Conservation (phyloP, 2,329 filamentous ascomycete species). For the Arthrobotrys iridis region DNA sequence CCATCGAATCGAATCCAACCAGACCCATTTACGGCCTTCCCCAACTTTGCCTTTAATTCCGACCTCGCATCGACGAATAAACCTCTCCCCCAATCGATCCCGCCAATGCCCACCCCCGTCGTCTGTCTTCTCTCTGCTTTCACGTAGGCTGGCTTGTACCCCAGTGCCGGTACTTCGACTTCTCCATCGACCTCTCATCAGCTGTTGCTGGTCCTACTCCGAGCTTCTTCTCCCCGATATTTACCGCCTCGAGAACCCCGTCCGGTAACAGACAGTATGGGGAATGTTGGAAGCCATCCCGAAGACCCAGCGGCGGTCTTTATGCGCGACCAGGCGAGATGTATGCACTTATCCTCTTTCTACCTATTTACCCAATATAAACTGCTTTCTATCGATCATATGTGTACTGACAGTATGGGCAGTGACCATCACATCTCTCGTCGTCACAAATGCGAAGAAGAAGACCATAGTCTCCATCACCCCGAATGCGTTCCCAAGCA, state of each 20-base stretch:
- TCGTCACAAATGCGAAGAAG: conserved; percentile 80
- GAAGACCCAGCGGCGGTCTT: conserved; percentile 84
- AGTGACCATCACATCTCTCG: conserved; percentile 89
- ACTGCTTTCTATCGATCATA: conserved; percentile 43
- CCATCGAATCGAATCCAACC: conserved; percentile 8
- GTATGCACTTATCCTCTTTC: conserved; percentile 69
- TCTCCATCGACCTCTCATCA: neutral
- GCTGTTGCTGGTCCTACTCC: too few relatives aligned
- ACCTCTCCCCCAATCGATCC: neutral
- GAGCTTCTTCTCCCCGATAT: neutral
- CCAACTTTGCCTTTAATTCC: neutral
- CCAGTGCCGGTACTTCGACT: neutral
- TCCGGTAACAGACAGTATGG: too few relatives aligned
- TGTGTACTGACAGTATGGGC: too few relatives aligned
- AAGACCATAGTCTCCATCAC: conserved; percentile 79
- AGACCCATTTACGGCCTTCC: neutral
- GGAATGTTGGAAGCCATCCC: conserved; percentile 86
- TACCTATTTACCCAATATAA: conserved; percentile 54
- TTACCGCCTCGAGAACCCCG: too few relatives aligned
- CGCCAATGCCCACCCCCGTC: conserved; percentile 19
- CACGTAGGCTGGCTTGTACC: conserved; percentile 21
- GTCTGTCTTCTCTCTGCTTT: neutral
- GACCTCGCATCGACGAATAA: neutral
- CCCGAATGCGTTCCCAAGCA: conserved; percentile 88
- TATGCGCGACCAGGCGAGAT: conserved; percentile 88